phyloP scores from a whole-genome alignment of 805 yeast species.

The Candida chauliodis region DNA sequence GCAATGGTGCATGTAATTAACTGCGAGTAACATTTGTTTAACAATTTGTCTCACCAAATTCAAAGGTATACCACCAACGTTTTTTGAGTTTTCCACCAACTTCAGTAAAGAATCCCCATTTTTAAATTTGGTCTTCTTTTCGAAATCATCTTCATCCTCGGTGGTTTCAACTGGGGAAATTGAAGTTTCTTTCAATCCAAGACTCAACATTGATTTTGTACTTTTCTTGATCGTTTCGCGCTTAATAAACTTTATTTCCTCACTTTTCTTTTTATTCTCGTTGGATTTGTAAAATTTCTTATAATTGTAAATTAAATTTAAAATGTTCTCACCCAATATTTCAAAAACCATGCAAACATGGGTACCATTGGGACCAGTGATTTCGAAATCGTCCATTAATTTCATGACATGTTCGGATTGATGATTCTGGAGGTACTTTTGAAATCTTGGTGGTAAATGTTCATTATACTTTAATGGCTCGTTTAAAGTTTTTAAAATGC shows the following conservation, averaged over 20 bases:
- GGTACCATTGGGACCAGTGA: conserved; percentile 58
- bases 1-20: conserved; percentile 54
- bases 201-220: conserved; percentile 20
- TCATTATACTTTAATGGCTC: conserved; percentile 16
- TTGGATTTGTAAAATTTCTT: conserved; percentile 16
- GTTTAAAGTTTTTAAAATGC: conserved; percentile 39
- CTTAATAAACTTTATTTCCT: conserved; percentile 15
- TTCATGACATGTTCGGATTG: conserved; percentile 50
- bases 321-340: conserved; percentile 58
- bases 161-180: conserved; percentile 6
- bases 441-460: conserved; percentile 11
- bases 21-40: conserved; percentile 50
- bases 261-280: conserved; percentile 4
- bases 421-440: conserved; percentile 11
- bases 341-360: conserved; percentile 69
- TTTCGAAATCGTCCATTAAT: conserved; percentile 52
- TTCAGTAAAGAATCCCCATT: conserved; percentile 23
- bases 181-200: conserved; percentile 13
- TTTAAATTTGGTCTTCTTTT: conserved; percentile 11
- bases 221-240: conserved; percentile 18
- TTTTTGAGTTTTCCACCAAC: conserved; percentile 32
- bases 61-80: conserved; percentile 53
- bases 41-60: conserved; percentile 53
- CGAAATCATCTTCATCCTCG: conserved; percentile 4
- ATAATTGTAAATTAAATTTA: conserved; percentile 48